A percentile compares a stretch with the other conserved stretches of the same genome.
phyloP scores from a whole-genome alignment of 441 rosid genomes.

The Jatropha multifida region DNA sequence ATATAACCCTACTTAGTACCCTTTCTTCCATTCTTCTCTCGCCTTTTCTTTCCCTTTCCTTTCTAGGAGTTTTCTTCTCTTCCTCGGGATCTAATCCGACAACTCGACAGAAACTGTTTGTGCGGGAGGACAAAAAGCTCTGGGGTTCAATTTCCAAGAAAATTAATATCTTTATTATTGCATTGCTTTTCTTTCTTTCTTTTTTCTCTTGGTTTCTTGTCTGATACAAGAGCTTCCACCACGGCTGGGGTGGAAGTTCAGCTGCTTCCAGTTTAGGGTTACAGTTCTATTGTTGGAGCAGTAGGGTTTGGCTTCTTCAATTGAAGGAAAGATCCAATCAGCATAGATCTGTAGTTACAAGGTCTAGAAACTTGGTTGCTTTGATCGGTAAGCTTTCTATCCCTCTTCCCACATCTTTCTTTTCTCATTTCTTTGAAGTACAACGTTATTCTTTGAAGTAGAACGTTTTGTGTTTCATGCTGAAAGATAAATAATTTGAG shows the following conservation, averaged over 20 bases:
- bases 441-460: neutral
- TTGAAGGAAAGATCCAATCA: constrained; percentile 21
- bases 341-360: constrained; percentile 39
- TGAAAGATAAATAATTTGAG: neutral
- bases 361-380: constrained; percentile 24
- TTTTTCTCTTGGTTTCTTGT: constrained; percentile 14
- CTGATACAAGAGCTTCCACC: constrained; percentile 15
- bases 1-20: constrained; percentile 41
- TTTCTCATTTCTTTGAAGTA: neutral
- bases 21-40: constrained; percentile 33
- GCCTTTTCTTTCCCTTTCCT: constrained; percentile 14
- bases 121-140: constrained; percentile 13
- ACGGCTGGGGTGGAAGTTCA: constrained; percentile 12
- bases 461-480: neutral
- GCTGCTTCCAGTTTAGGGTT: constrained; percentile 6
- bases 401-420: neutral
- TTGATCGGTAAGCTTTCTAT: constrained; percentile 29
- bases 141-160: constrained; percentile 42
- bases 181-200: neutral
- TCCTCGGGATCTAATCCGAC: constrained; percentile 56
- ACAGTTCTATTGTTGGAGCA: constrained; percentile 5
- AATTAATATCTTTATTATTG: neutral
- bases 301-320: constrained; percentile 11
- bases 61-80: neutral
- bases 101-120: constrained; percentile 18